Evolutionary conservation across 306 rosid genomes (phyloP), one percentile per base, ranked within the genome.

Genomic region (Malus sylvestris): DNA sequence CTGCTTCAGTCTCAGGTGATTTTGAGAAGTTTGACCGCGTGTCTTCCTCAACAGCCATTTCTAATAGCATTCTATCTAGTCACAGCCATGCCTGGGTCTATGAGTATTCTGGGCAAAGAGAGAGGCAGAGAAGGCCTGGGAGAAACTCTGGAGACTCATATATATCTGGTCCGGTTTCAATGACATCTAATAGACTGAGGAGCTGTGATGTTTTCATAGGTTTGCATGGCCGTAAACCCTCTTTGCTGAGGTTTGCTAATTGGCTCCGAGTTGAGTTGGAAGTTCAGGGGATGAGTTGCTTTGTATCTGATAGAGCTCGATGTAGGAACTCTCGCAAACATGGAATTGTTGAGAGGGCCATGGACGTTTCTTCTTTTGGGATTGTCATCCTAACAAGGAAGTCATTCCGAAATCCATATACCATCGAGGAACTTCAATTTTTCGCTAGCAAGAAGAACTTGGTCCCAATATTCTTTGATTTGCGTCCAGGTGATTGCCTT

Each of bases 201-300:
- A 89, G 87, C 82, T 93, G 87, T 73, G 96, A 93, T 70, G 90
- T 93, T 44, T 93, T 89, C 83, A 84, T 93, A 52, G 96, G 96
- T 68, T 79, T 93, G 64, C 90, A 91, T 59, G 95, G 96, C 61
- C 81, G 81, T 27, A 93, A 93, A 70, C 86, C 89, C 18, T 83
- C 83, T 30, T 80, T 93, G 75, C 75, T 89, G 29, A 84, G 91
- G 65, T 93, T 93, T 77, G 91, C 75, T 40, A 86, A 88, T 75
- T 93, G 98, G 98, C 91, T 93, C 11, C 85, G 89, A 52, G 89
- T 92, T 10, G 98, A 93, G 84, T 79, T 93, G 76, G 98, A 93
- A 83, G 81, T 86, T 81, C 96, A 93, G 78, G 98, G 98, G 70
- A 86, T 93, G 72, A 84, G 90, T 78, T 93, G 98, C 82, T 91